Percentiles rank a stretch among this genome's conserved stretches.
phyloP scores from a whole-genome alignment of 768 basidiomycete genomes.

The Psilocybe cubensis region DNA sequence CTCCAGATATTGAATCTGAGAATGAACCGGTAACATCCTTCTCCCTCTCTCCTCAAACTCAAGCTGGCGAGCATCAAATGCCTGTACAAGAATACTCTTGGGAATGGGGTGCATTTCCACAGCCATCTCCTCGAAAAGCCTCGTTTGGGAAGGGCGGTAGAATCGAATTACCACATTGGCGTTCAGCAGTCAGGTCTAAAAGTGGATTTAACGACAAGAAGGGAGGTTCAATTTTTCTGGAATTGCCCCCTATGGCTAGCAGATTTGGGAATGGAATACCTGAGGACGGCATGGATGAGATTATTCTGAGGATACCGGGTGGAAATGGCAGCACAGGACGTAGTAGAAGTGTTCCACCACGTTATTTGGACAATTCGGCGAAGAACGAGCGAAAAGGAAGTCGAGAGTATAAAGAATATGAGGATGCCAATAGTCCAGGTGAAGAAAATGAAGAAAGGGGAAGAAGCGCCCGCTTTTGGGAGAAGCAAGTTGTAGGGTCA shows the following conservation, averaged over 20 bases:
- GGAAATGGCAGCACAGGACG: slow-evolving; percentile 34
- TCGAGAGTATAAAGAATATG: slow-evolving; percentile 35
- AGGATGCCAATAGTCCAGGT: slow-evolving; percentile 27
- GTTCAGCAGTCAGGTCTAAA: slow-evolving; percentile 28
- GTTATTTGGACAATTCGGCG: slow-evolving; percentile 46
- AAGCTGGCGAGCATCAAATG: slow-evolving; percentile 17
- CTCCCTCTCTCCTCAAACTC: slow-evolving; percentile 6
- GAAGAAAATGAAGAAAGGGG: slow-evolving; percentile 23
- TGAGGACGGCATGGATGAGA: slow-evolving; percentile 6
- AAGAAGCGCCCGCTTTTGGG: slow-evolving; percentile 1
- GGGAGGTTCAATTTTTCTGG: slow-evolving; percentile 21
- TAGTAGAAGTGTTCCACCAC: slow-evolving; percentile 63
- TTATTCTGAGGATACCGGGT: background rate
- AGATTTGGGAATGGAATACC: background rate
- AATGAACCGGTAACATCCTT: slow-evolving; percentile 11
- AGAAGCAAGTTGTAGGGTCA: slow-evolving; percentile 8
- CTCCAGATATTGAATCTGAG: slow-evolving; percentile 46
- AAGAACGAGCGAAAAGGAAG: slow-evolving; percentile 22
- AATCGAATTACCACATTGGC: slow-evolving; percentile 28
- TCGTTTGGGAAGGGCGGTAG: slow-evolving; percentile 53
- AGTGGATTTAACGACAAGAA: slow-evolving; percentile 21
- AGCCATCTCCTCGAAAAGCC: slow-evolving; percentile 67
- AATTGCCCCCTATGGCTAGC: slow-evolving; percentile 12
- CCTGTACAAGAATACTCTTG: slow-evolving; percentile 78
- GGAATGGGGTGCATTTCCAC: slow-evolving; percentile 94